phyloP scores from a whole-genome alignment of 1,139 yeast genomes.

The Blastobotrys ciferrii region DNA sequence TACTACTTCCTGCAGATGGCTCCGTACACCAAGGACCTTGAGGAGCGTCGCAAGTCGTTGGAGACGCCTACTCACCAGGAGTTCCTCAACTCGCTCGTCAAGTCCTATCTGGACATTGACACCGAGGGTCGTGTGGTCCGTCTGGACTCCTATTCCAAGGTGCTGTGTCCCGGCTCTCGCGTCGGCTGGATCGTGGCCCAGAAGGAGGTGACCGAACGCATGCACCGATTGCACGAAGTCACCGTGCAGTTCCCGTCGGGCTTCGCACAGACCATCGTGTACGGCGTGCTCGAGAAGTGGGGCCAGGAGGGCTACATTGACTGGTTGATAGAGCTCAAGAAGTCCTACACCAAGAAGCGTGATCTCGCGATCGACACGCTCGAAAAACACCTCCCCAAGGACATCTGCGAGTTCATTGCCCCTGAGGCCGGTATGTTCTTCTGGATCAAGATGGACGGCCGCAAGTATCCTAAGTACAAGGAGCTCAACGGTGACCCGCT shows the following conservation, averaged over 20 bases:
- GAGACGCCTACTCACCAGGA: constrained; percentile 40
- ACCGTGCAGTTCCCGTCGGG: constrained; percentile 83
- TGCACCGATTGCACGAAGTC: constrained; percentile 74
- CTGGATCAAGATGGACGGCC: constrained; percentile 70
- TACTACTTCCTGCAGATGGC: constrained; percentile 93
- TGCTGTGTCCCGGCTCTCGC: constrained; percentile 88
- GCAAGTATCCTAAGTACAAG: constrained; percentile 75
- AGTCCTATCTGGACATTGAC: constrained; percentile 77
- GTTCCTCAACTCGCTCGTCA: constrained; percentile 66
- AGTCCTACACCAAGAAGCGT: constrained; percentile 75
- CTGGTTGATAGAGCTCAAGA: constrained; percentile 85
- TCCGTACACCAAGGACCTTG: constrained; percentile 42
- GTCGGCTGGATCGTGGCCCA: constrained; percentile 91
- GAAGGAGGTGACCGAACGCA: constrained; percentile 60
- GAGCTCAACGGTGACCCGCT: constrained; percentile 69
- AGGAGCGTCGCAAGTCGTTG: constrained; percentile 33
- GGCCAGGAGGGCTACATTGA: constrained; percentile 75
- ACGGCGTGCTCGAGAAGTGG: constrained; percentile 65
- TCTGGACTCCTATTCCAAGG: constrained; percentile 89
- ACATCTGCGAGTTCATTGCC: constrained; percentile 55
- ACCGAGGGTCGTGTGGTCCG: constrained; percentile 88
- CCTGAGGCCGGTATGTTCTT: constrained; percentile 96
- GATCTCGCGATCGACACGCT: constrained; percentile 75
- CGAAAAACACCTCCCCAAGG: constrained; percentile 56
- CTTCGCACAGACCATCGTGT: constrained; percentile 66